Percentiles rank a stretch among this genome's conserved stretches.
phyloP scores from a whole-genome alignment of 208 protist species.

The Endotrypanum monterogeii region DNA sequence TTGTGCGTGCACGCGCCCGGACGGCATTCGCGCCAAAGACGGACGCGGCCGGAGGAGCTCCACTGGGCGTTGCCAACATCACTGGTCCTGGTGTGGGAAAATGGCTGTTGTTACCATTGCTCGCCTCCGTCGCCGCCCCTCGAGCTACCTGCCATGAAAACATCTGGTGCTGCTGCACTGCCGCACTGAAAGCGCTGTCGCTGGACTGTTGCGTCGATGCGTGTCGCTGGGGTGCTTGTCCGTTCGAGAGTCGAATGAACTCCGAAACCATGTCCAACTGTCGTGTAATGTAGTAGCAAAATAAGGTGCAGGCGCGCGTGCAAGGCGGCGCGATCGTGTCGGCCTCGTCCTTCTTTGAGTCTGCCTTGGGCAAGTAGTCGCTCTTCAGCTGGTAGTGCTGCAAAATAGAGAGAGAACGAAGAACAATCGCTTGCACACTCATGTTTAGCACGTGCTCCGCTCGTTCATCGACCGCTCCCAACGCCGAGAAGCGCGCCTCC shows the following conservation, averaged over 20 bases:
- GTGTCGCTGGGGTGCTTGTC: conserved; percentile 46
- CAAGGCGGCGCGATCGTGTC: conserved; percentile 71
- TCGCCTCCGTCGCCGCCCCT: conserved; percentile 15
- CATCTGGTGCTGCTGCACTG: conserved; percentile 19
- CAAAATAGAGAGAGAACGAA: conserved; percentile 77
- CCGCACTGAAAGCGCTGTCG: conserved; percentile 12
- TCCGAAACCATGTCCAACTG: conserved; percentile 82
- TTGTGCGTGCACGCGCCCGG: conserved; percentile 65
- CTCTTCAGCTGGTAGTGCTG: conserved; percentile 72
- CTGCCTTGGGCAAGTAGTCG: conserved; percentile 69
- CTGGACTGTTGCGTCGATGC: conserved; percentile 12
- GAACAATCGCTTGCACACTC: conserved; percentile 73
- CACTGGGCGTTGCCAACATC: not conserved
- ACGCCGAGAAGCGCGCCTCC: conserved; percentile 43
- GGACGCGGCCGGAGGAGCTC: not conserved
- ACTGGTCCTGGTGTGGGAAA: not conserved
- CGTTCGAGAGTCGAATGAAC: conserved; percentile 84
- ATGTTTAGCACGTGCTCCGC: conserved; percentile 80
- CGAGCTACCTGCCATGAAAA: conserved; percentile 4
- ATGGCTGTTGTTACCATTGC: not conserved
- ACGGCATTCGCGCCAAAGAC: conserved; percentile 38
- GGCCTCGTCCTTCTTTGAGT: conserved; percentile 40
- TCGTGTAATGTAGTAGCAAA: conserved; percentile 86
- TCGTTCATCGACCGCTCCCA: conserved; percentile 63
- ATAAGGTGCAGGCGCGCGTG: conserved; percentile 86